Conservation (phyloP, 2,329 filamentous ascomycete species). For the Dactylellina parvicollis region DNA sequence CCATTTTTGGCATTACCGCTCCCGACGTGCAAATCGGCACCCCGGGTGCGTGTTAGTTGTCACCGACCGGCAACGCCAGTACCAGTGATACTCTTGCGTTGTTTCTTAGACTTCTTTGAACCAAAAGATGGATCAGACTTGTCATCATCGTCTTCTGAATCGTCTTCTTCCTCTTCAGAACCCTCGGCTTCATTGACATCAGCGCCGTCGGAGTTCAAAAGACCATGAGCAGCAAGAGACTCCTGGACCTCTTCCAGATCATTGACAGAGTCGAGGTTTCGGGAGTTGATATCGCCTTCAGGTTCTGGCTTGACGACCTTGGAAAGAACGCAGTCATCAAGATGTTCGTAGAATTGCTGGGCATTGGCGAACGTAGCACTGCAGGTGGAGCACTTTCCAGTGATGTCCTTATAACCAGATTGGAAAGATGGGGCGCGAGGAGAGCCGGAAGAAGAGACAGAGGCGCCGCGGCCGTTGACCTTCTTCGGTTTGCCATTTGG, state of each 20-base stretch:
- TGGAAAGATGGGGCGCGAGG: conserved; percentile 58
- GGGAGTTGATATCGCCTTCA: conserved; percentile 72
- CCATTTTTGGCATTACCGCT: conserved; percentile 60
- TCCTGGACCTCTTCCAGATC: conserved; percentile 64
- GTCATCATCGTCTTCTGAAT: conserved; percentile 70
- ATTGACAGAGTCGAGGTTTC: conserved; percentile 73
- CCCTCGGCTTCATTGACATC: conserved; percentile 54
- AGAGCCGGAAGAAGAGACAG: conserved; percentile 55
- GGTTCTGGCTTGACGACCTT: conserved; percentile 78
- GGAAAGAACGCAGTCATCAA: conserved; percentile 78
- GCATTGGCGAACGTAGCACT: conserved; percentile 83
- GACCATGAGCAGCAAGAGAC: conserved; percentile 55
- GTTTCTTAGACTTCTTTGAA: conserved; percentile 48
- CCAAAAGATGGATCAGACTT: conserved; percentile 66
- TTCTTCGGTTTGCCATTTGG: conserved; percentile 88
- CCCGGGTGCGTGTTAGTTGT: conserved; percentile 53
- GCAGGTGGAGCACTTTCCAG: conserved; percentile 92
- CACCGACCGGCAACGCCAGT: conserved; percentile 54
- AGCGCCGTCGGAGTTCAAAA: conserved; percentile 55
- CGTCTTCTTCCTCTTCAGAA: conserved; percentile 66
- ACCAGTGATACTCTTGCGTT: conserved; percentile 49
- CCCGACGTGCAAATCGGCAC: conserved; percentile 54
- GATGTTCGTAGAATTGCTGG: conserved; percentile 96
- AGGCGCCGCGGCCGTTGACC: conserved; percentile 54
- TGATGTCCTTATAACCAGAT: conserved; percentile 68